Evolutionary conservation across 2,329 filamentous ascomycete genomes (phyloP), one percentile per base, ranked within the genome.

Genomic region (Thelonectria blattea): DNA sequence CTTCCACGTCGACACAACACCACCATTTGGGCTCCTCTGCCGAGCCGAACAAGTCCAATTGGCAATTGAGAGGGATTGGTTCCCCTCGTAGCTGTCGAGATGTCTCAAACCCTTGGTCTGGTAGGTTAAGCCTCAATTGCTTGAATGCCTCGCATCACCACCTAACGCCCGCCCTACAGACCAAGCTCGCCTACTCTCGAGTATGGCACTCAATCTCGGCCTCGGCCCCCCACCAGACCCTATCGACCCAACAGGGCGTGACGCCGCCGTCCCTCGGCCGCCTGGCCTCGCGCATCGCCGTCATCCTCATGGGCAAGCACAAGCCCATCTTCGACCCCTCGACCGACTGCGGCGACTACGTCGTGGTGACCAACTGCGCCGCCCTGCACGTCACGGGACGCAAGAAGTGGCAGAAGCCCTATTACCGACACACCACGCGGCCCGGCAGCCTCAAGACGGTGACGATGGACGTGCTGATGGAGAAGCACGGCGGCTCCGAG

Each of bases 291-390:
- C 88, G 90, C 65, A 97, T 97, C 76, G 94, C 93, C 63, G 83
- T 89, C 55, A 83, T 92, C 62, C 87, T 97, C 53, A 97, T 98
- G 93, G 95, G 95, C 80, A 99, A 99, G 84, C 91, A 99, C 85
- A 99, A 99, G 81, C 95, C 95, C 20, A 97, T 95, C 77, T 99
- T 88, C 81, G 92, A 98, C 79, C 95, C 95, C 1, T 97, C 93
- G 20, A 97, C 93, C 63, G 95, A 99, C 83, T 98, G 95, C 84
- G 95, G 95, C 70, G 95, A 99, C 86, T 99, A 99, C 78, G 93
- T 99, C 12, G 94, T 99, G 1, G 93, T 95, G 52, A 92, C 92
- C 39, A 89, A 93, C 76, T 98, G 95, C 82, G 86, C 90, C 42
- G 88, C 94, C 49, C 83, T 99, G 51, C 88, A 93, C 80, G 90